These are phyloP conservation scores for Actinidia polygama DNA, from an alignment of 179 eudicot species.

Conservation along the genomic window DNA sequence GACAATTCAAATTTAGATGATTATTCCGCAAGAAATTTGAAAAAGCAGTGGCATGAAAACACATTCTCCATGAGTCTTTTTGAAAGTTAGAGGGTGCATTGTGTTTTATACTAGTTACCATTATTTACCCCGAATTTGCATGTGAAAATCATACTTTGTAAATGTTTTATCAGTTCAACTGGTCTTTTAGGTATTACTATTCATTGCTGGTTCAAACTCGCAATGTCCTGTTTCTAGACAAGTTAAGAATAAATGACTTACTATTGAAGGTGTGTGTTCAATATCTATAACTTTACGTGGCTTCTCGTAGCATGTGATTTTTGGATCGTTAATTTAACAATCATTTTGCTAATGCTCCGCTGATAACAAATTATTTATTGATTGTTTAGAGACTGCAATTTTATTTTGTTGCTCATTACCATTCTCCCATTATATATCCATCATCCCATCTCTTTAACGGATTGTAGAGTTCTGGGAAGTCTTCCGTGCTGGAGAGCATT, in stretches of 20 bases:
- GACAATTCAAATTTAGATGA: not conserved
- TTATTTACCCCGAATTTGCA: not conserved
- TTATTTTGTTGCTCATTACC: not conserved
- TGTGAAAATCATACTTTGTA: not conserved
- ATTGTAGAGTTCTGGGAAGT: constrained; percentile 94
- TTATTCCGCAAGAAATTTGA: not conserved
- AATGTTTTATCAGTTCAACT: not conserved
- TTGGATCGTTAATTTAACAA: not conserved
- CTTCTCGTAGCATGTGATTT: not conserved
- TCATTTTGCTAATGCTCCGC: not conserved
- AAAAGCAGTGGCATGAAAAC: not conserved
- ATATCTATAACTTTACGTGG: not conserved
- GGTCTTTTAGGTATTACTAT: not conserved
- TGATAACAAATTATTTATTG: not conserved
- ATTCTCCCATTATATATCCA: not conserved
- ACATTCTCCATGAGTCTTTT: not conserved
- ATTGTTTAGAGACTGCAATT: not conserved
- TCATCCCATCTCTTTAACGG: not conserved
- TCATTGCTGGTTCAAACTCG: not conserved
- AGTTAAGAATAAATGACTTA: not conserved
- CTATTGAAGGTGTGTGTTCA: not conserved
- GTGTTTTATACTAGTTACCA: not conserved
- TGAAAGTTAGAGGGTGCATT: not conserved
- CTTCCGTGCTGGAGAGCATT: constrained; percentile 94
- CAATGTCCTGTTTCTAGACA: not conserved